phyloP scores from a whole-genome alignment of 2,329 filamentous ascomycete genomes.

The Fusarium acutatum region DNA sequence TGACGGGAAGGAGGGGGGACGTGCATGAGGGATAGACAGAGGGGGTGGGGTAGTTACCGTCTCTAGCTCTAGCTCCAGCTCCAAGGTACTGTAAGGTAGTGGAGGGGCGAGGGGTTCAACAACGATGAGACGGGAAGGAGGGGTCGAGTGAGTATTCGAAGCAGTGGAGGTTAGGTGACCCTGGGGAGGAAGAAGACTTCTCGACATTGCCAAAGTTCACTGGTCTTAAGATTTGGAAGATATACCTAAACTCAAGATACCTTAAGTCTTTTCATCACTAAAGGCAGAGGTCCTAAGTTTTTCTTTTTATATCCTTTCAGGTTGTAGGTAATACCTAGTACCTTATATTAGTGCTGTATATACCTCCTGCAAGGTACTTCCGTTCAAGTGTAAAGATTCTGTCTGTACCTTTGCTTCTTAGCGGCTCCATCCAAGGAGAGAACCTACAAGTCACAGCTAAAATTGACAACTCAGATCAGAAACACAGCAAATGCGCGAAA shows the following conservation, averaged over 20 bases:
- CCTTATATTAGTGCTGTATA: neutral
- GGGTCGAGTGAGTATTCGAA: neutral
- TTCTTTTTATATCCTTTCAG: neutral
- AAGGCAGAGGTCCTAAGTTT: neutral
- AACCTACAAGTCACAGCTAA: neutral
- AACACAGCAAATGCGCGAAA: neutral
- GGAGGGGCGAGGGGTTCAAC: constrained; percentile 8
- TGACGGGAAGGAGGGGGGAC: constrained; percentile 33
- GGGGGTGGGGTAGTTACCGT: constrained; percentile 23
- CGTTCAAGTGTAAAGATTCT: neutral
- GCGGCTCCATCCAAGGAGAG: neutral
- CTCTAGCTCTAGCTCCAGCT: neutral
- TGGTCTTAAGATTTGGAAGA: neutral
- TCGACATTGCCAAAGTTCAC: neutral
- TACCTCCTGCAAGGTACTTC: neutral
- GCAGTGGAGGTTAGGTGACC: neutral
- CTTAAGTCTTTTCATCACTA: neutral
- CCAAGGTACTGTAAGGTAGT: neutral
- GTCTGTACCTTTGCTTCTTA: neutral
- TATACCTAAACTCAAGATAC: neutral
- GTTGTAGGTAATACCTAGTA: neutral
- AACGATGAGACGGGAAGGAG: neutral
- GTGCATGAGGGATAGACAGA: constrained; percentile 17
- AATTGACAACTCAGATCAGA: constrained; percentile 18
- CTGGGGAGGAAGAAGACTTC: neutral